phyloP scores from a whole-genome alignment of 352 stramenopile genomes.

The Pythium periplocum region DNA sequence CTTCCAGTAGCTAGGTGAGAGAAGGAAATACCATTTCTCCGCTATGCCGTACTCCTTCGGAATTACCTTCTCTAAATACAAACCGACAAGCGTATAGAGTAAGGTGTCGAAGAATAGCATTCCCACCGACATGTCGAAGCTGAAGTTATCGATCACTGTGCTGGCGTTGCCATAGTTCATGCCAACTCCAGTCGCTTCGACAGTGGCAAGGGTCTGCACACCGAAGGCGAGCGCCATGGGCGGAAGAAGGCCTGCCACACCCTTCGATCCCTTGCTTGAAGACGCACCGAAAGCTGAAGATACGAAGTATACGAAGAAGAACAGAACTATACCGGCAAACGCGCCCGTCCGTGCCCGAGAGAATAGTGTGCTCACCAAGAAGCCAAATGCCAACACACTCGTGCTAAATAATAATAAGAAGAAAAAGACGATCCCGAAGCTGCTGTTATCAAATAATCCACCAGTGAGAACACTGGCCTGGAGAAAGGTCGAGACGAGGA shows the following conservation, averaged over 20 bases:
- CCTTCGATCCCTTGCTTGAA: conserved; percentile 28
- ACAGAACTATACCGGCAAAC: conserved; percentile 14
- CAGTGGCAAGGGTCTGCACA: conserved; percentile 33
- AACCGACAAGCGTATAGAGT: conserved; percentile 77
- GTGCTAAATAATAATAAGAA: conserved; percentile 52
- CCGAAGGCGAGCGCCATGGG: conserved; percentile 62
- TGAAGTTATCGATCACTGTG: conserved; percentile 21
- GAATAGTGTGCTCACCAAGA: conserved; percentile 76
- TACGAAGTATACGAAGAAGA: conserved; percentile 54
- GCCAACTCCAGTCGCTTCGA: conserved; percentile 20
- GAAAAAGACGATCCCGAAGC: conserved; percentile 26
- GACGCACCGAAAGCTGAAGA: conserved; percentile 27
- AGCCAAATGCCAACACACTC: conserved; percentile 43
- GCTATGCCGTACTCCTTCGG: conserved; percentile 68
- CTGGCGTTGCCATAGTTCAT: conserved; percentile 16
- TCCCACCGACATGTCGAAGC: conserved; percentile 31
- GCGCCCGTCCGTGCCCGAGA: conserved; percentile 43
- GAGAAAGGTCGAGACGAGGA: conserved; percentile 27
- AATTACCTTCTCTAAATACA: conserved; percentile 87
- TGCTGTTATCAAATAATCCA: conserved; percentile 29
- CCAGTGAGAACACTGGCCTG: conserved; percentile 18
- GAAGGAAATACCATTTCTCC: conserved; percentile 84
- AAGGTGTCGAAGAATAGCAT: conserved; percentile 80
- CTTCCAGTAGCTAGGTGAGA: conserved; percentile 71
- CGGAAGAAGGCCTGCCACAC: conserved; percentile 41